Base-by-base conservation (phyloP, 2,329 filamentous ascomycete genomes). In the Beauveria bassiana region DNA sequence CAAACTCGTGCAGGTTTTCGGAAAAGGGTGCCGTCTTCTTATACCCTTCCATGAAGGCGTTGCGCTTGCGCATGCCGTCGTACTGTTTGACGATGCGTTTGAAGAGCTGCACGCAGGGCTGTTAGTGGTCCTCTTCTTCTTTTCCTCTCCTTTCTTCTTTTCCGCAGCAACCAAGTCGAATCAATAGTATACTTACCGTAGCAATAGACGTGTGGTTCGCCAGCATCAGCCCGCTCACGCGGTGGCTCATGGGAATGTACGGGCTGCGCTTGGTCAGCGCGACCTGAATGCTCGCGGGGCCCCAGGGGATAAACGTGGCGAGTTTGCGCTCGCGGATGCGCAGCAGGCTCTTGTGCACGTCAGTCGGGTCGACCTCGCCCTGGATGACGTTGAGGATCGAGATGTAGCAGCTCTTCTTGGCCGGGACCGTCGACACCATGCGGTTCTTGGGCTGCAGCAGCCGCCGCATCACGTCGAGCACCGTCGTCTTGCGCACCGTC, bases 331-430 rank as follows among this genome's bases (percentile, higher is more conserved):
- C 95, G 55, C 95, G 88, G 71, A 99, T 99, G 66, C 95, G 90
- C 62, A 99, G 85, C 62, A 99, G 80, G 66, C 93, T 98, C 83
- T 99, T 99, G 80, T 99, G 95, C 61, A 99, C 91, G 75, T 99
- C 96, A 3, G 93, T 98, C 9, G 95, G 93, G 72, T 99, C 96
- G 45, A 96, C 95, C 74, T 99, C 95, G 70, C 95, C 95, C 79
- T 98, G 95, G 69, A 99, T 99, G 69, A 99, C 96, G 75, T 99
- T 98, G 65, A 99, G 81, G 68, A 99, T 98, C 53, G 92, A 96
- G 71, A 99, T 98, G 79, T 99, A 99, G 79, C 95, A 99, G 77
- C 92, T 97, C 79, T 91, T 96, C 79, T 98, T 98, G 69, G 89
- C 90, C 1, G 93, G 93, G 61, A 92, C 89, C 24, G 95, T 96